Percentiles rank a stretch among this genome's conserved stretches.
Evolutionary conservation across 75 land plant species (phyloP).

Genomic region (Picea glauca): DNA sequence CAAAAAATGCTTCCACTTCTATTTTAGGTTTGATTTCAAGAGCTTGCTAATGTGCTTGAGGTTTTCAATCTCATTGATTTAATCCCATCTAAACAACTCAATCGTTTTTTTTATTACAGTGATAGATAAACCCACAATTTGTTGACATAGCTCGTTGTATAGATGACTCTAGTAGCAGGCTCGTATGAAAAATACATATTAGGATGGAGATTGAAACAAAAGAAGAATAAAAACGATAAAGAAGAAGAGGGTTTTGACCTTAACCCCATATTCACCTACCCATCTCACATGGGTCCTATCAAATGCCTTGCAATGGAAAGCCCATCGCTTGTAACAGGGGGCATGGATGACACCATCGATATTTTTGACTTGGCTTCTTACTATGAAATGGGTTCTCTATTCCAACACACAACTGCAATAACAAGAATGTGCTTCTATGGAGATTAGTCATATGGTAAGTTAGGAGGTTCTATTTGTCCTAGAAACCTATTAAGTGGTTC

Average conservation of each 20-base stretch:
- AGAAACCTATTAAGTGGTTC: constrained; percentile 69
- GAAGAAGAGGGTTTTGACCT: constrained; percentile 12
- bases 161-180: constrained; percentile 61
- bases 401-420: constrained; percentile 44
- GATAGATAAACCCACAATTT: too few relatives aligned
- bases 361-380: constrained; percentile 66
- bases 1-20: too few relatives aligned
- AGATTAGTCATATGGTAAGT: not conserved
- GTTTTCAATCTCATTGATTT: too few relatives aligned
- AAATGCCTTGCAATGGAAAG: constrained; percentile 66
- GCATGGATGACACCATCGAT: constrained; percentile 77
- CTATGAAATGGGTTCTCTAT: constrained; percentile 62
- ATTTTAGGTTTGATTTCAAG: too few relatives aligned
- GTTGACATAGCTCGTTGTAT: too few relatives aligned
- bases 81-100: too few relatives aligned
- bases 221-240: constrained; percentile 13
- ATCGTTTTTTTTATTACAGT: too few relatives aligned
- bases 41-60: too few relatives aligned
- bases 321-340: constrained; percentile 74
- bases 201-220: constrained; percentile 56
- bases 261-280: constrained; percentile 71
- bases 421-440: constrained; percentile 65
- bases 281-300: constrained; percentile 76
- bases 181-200: constrained; percentile 84
- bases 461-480: constrained; percentile 36